A percentile compares a stretch with the other conserved stretches of the same genome.
phyloP scores from a whole-genome alignment of 192 early-diverging fungal genomes.

The Jimgerdemannia flammicorona region DNA sequence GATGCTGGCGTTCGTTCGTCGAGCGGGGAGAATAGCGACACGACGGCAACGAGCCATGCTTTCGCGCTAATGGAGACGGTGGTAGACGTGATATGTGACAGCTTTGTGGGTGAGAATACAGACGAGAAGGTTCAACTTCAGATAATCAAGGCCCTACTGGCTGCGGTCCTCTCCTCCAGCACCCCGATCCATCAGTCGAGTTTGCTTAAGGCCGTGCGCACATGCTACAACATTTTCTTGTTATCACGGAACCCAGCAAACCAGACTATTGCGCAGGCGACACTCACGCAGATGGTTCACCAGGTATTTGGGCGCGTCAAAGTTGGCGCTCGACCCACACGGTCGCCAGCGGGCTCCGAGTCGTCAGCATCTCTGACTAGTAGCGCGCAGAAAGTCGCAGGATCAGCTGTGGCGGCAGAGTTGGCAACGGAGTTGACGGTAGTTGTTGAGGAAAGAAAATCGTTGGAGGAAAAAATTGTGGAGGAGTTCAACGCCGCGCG shows the following conservation, averaged over 20 bases:
- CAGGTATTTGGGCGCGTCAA: conserved; percentile 74
- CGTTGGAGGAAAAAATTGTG: neutral
- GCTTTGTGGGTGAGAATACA: conserved; percentile 73
- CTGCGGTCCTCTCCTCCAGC: conserved; percentile 68
- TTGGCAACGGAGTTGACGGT: neutral
- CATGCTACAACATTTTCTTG: conserved; percentile 86
- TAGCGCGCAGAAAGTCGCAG: neutral
- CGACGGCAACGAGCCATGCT: conserved; percentile 17
- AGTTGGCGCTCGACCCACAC: conserved; percentile 1
- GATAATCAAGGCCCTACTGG: conserved; percentile 86
- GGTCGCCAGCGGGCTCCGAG: conserved; percentile 3
- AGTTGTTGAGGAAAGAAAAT: conserved; percentile 12
- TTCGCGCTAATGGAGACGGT: conserved; percentile 55
- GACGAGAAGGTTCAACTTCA: conserved; percentile 89
- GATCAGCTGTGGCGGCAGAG: neutral
- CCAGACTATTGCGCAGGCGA: conserved; percentile 85
- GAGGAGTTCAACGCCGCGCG: neutral
- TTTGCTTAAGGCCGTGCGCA: conserved; percentile 77
- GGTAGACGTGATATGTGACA: conserved; percentile 73
- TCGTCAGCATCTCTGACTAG: neutral
- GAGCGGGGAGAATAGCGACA: conserved; percentile 13
- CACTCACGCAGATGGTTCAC: conserved; percentile 87
- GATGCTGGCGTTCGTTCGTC: conserved; percentile 4
- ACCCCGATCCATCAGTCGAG: conserved; percentile 68
- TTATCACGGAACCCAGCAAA: conserved; percentile 64